These are phyloP conservation scores for Rhizopus stolonifer DNA, from an alignment of 371 early-diverging fungal genomes.

Conservation along the genomic window DNA sequence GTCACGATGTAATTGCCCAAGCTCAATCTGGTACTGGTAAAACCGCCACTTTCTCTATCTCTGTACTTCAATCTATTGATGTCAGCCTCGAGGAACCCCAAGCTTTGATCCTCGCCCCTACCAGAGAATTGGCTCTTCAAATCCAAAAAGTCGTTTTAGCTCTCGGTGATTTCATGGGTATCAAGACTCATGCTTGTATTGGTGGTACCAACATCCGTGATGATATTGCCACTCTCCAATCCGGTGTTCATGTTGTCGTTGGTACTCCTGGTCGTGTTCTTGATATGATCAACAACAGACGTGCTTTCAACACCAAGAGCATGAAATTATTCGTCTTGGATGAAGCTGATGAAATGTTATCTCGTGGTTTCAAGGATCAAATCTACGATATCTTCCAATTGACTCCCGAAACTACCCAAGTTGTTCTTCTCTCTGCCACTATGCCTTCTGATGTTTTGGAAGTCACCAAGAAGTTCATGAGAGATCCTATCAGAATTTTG, in stretches of 20 bases:
- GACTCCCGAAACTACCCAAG: slow-evolving; percentile 95
- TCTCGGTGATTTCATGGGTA: slow-evolving; percentile 93
- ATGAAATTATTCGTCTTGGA: slow-evolving; percentile 98
- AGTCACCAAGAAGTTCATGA: slow-evolving; percentile 96
- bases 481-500: slow-evolving; percentile 96
- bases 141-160: slow-evolving; percentile 93
- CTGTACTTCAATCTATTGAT: slow-evolving; percentile 94
- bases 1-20: slow-evolving; percentile 98
- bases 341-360: slow-evolving; percentile 99
- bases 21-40: slow-evolving; percentile 99
- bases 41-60: slow-evolving; percentile 99
- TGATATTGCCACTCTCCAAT: slow-evolving; percentile 86
- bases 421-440: slow-evolving; percentile 98
- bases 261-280: slow-evolving; percentile 99
- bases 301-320: slow-evolving; percentile 79
- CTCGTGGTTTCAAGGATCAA: slow-evolving; percentile 98
- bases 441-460: slow-evolving; percentile 97
- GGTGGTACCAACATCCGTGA: slow-evolving; percentile 95
- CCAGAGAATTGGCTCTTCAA: slow-evolving; percentile 99
- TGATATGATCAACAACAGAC: slow-evolving; percentile 96
- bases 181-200: slow-evolving; percentile 94
- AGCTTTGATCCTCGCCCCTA: slow-evolving; percentile 97
- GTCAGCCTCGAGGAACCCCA: slow-evolving; percentile 84
- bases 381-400: slow-evolving; percentile 97
- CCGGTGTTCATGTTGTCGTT: slow-evolving; percentile 94